These are phyloP conservation scores for Fusarium pseudoanthophilum DNA, from an alignment of 2,329 filamentous ascomycete species.

Conservation along the genomic window DNA sequence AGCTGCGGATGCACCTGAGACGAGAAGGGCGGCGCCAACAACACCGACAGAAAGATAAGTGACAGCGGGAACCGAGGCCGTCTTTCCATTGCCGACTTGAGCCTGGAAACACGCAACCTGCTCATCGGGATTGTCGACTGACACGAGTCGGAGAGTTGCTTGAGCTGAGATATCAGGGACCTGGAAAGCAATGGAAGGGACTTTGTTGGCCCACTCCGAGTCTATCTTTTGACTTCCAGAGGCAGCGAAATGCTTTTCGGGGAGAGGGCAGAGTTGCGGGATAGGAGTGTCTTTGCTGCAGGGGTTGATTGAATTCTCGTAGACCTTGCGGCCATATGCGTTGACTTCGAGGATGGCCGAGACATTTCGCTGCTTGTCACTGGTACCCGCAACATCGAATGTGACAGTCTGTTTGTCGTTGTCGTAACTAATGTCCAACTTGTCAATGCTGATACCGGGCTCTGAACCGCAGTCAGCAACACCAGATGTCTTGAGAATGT, in stretches of 20 bases:
- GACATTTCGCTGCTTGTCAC: constrained; percentile 79
- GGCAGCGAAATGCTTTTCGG: constrained; percentile 78
- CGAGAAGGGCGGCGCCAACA: constrained; percentile 81
- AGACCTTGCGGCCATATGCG: constrained; percentile 86
- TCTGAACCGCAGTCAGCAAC: constrained; percentile 76
- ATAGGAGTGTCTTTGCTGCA: constrained; percentile 76
- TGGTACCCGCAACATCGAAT: constrained; percentile 87
- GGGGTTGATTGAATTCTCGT: constrained; percentile 83
- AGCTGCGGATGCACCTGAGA: constrained; percentile 78
- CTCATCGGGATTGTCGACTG: constrained; percentile 63
- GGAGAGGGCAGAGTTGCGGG: constrained; percentile 84
- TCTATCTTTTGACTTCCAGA: constrained; percentile 78
- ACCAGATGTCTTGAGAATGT: constrained; percentile 82
- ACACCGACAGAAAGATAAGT: constrained; percentile 87
- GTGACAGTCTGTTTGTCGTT: constrained; percentile 75
- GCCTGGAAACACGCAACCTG: constrained; percentile 86
- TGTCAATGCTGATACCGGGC: constrained; percentile 73
- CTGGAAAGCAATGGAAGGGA: constrained; percentile 89
- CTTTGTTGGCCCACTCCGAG: constrained; percentile 73
- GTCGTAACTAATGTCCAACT: constrained; percentile 82
- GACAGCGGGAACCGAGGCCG: constrained; percentile 77
- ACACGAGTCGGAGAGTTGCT: constrained; percentile 80
- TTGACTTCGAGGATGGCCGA: constrained; percentile 78
- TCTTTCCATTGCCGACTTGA: constrained; percentile 87
- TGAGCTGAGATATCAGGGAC: constrained; percentile 90